Percentiles rank a stretch among this genome's conserved stretches.
These are phyloP conservation scores for Glycyrrhiza uralensis DNA, from an alignment of 306 rosid species.

Conservation along the genomic window DNA sequence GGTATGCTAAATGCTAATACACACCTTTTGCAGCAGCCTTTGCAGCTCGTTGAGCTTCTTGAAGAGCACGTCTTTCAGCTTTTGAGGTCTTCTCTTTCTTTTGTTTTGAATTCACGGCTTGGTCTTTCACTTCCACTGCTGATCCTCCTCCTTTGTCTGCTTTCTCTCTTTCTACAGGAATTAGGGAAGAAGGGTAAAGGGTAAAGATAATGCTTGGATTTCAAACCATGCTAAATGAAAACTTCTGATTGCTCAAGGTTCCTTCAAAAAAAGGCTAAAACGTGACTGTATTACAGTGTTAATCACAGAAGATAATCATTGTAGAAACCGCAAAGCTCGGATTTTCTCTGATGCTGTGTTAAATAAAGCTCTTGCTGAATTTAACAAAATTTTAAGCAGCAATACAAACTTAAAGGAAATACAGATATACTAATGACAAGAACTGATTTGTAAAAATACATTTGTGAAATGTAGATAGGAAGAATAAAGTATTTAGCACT, in stretches of 20 bases:
- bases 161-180: constrained; percentile 26
- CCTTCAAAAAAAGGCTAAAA: neutral
- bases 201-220: constrained; percentile 14
- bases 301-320: neutral
- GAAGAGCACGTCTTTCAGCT: constrained; percentile 49
- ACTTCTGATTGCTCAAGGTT: neutral
- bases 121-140: constrained; percentile 25
- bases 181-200: neutral
- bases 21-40: constrained; percentile 48
- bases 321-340: neutral
- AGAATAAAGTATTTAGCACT: neutral
- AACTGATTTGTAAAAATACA: neutral
- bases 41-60: constrained; percentile 50
- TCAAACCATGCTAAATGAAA: neutral
- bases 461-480: neutral
- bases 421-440: neutral
- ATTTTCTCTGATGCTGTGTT: neutral
- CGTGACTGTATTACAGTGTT: neutral
- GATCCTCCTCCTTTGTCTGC: constrained; percentile 41
- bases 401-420: neutral
- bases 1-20: neutral
- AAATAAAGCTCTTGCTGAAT: neutral
- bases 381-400: neutral
- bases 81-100: constrained; percentile 41
- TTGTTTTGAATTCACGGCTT: constrained; percentile 15